A percentile compares a stretch with the other conserved stretches of the same genome.
These are phyloP conservation scores for Vitis hybrid DNA, from an alignment of 177 flowering plant species.

Conservation along the genomic window DNA sequence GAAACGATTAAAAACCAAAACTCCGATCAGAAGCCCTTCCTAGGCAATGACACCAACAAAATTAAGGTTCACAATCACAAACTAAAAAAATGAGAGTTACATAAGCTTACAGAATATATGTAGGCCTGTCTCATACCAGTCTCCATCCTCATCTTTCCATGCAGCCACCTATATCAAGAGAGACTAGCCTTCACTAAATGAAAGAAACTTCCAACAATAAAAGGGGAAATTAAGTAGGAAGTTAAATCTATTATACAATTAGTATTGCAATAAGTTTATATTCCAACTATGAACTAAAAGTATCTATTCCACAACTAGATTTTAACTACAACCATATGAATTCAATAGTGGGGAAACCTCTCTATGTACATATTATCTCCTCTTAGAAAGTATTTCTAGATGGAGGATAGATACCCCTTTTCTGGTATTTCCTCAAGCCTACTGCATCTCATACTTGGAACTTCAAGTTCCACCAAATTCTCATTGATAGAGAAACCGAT, in stretches of 20 bases:
- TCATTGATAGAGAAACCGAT: too few relatives aligned
- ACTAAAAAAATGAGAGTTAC: not conserved
- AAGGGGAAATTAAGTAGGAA: not conserved
- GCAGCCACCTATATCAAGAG: constrained; percentile 63
- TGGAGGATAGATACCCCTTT: too few relatives aligned
- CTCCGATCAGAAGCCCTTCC: not conserved
- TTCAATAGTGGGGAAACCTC: too few relatives aligned
- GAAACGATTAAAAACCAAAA: not conserved
- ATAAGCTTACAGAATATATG: constrained; percentile 75
- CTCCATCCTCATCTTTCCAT: constrained; percentile 82
- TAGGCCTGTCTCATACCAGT: constrained; percentile 82
- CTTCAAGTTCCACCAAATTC: too few relatives aligned
- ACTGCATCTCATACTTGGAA: too few relatives aligned
- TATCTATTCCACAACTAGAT: too few relatives aligned
- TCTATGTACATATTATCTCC: too few relatives aligned
- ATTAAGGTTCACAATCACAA: not conserved
- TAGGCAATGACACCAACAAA: not conserved
- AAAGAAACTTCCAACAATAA: constrained; percentile 1
- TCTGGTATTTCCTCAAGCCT: too few relatives aligned
- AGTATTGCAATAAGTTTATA: not conserved
- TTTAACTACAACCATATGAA: too few relatives aligned
- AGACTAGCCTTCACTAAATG: not conserved
- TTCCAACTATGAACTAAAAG: not conserved
- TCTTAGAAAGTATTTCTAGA: too few relatives aligned
- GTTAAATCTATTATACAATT: not conserved